Conservation (phyloP, 2,329 filamentous ascomycete species). For the Teratosphaeria viscida region DNA sequence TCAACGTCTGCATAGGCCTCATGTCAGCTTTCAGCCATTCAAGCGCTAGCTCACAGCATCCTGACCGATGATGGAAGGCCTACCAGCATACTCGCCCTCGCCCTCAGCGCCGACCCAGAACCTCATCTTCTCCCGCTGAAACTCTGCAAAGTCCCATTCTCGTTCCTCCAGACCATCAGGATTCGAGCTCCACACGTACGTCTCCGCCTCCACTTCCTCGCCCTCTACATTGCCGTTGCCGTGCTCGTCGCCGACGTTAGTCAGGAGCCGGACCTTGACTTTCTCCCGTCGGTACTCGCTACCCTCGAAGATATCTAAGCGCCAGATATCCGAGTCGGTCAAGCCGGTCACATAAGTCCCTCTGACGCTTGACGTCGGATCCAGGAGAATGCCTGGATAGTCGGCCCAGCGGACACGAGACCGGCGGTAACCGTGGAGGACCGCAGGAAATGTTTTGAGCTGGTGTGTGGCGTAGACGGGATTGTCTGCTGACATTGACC, state of each 20-base stretch:
- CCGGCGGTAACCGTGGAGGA: constrained; percentile 65
- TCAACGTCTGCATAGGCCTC: constrained; percentile 31
- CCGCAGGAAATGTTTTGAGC: constrained; percentile 59
- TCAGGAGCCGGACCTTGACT: constrained; percentile 32
- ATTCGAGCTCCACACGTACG: constrained; percentile 42
- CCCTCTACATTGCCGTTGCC: constrained; percentile 25
- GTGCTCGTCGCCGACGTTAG: constrained; percentile 16
- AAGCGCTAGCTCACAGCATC: not conserved
- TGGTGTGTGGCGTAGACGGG: constrained; percentile 36
- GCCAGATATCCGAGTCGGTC: constrained; percentile 62
- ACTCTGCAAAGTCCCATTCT: constrained; percentile 86
- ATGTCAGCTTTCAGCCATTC: constrained; percentile 1
- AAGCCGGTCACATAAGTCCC: constrained; percentile 71
- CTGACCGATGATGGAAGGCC: constrained; percentile 22
- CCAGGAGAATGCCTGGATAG: constrained; percentile 64
- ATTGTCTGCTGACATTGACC: constrained; percentile 37
- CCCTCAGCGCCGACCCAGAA: constrained; percentile 44
- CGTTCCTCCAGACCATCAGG: constrained; percentile 49
- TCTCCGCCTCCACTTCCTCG: constrained; percentile 35
- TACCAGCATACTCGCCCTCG: constrained; percentile 35
- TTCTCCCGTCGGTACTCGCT: constrained; percentile 51
- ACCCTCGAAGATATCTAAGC: constrained; percentile 77
- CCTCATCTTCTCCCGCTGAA: constrained; percentile 62
- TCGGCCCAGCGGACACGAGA: constrained; percentile 58
- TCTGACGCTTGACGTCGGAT: constrained; percentile 45